These are phyloP conservation scores for Hygrophoropsis aurantiaca DNA, from an alignment of 768 basidiomycete species.

Conservation along the genomic window DNA sequence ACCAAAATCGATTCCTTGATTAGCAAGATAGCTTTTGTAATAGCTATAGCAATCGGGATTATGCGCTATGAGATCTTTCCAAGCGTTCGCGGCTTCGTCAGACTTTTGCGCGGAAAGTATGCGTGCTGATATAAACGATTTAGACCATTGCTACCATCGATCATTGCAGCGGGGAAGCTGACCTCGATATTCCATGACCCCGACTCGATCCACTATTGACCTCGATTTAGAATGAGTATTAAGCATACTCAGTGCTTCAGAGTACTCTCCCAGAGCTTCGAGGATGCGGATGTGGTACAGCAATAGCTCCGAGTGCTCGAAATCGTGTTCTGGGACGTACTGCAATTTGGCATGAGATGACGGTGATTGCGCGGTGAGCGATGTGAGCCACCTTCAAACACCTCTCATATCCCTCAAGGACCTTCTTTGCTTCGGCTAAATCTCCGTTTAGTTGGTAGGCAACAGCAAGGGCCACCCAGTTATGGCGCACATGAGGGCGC, in stretches of 20 bases:
- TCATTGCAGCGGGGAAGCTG: constrained; percentile 6
- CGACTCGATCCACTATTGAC: constrained; percentile 67
- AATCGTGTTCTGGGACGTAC: constrained; percentile 77
- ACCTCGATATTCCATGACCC: constrained; percentile 72
- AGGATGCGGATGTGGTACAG: constrained; percentile 75
- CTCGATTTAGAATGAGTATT: constrained; percentile 64
- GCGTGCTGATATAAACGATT: constrained; percentile 53
- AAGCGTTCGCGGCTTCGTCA: constrained; percentile 70
- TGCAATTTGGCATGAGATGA: constrained; percentile 27
- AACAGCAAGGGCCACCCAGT: constrained; percentile 89
- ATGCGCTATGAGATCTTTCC: constrained; percentile 77
- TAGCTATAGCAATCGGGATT: constrained; percentile 84
- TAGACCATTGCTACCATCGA: constrained; percentile 1
- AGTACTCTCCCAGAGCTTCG: constrained; percentile 67
- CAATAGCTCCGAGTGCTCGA: constrained; percentile 80
- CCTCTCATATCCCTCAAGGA: constrained; percentile 69
- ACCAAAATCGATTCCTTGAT: constrained; percentile 70
- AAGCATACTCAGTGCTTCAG: constrained; percentile 60
- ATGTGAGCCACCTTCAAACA: constrained; percentile 59
- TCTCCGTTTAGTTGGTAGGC: constrained; percentile 87
- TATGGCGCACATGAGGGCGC: constrained; percentile 79
- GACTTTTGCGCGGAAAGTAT: constrained; percentile 60
- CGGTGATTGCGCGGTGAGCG: neutral
- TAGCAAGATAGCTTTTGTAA: constrained; percentile 70
- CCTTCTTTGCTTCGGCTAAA: constrained; percentile 62